Evolutionary conservation across 1,139 yeast species (phyloP).

Genomic region (Candida sanyaensis): DNA sequence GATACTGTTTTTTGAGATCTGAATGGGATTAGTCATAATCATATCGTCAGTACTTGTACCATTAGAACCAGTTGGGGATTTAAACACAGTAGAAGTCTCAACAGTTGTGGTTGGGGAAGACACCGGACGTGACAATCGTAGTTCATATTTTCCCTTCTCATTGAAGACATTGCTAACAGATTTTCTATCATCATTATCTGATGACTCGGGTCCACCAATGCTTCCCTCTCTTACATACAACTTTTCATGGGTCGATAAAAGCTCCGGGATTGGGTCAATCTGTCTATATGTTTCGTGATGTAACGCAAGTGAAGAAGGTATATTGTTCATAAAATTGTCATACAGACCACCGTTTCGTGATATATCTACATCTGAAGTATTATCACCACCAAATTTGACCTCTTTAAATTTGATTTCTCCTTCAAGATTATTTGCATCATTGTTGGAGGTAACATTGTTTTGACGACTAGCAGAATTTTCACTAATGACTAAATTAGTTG

Average conservation of each 20-base stretch:
- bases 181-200: slow-evolving; percentile 7
- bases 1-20: neutral
- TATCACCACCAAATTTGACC: slow-evolving; percentile 23
- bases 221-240: slow-evolving; percentile 18
- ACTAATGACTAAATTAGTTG: slow-evolving; percentile 27
- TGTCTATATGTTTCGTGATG: slow-evolving; percentile 10
- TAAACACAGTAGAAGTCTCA: slow-evolving; percentile 25
- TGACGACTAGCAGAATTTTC: neutral
- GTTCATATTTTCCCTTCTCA: slow-evolving; percentile 20
- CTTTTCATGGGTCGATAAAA: slow-evolving; percentile 37
- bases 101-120: slow-evolving; percentile 27
- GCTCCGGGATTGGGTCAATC: slow-evolving; percentile 25
- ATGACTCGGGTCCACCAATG: slow-evolving; percentile 11
- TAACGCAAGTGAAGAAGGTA: slow-evolving; percentile 6
- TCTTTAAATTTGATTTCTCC: slow-evolving; percentile 30
- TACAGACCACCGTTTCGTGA: slow-evolving; percentile 3
- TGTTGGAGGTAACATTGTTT: neutral
- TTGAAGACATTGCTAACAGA: slow-evolving; percentile 14
- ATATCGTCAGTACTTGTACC: neutral
- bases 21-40: neutral
- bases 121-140: slow-evolving; percentile 19
- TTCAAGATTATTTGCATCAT: neutral
- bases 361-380: slow-evolving; percentile 4
- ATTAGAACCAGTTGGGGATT: slow-evolving; percentile 10
- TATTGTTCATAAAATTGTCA: slow-evolving; percentile 4